Conservation (phyloP, 1,284 basidiomycete genomes). For the Stereum hirsutum region DNA sequence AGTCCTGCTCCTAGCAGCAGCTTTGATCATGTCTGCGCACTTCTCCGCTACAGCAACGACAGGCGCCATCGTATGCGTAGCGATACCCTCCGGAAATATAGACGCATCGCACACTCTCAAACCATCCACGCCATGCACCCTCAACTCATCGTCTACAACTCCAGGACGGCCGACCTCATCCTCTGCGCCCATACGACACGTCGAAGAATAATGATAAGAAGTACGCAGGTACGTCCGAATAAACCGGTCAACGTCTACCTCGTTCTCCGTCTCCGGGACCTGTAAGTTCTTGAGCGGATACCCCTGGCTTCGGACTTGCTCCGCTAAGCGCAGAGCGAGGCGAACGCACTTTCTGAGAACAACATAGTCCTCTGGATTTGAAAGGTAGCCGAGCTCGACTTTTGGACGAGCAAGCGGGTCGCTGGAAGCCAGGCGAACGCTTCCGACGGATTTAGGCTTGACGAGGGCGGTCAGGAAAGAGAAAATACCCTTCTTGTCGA, state of each 20-base stretch:
- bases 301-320: conserved; percentile 20
- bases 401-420: conserved; percentile 22
- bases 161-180: conserved; percentile 25
- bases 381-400: conserved; percentile 22
- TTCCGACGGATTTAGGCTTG: conserved; percentile 23
- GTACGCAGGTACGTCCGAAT: too few relatives aligned
- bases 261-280: too few relatives aligned
- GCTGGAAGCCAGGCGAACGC: conserved; percentile 21
- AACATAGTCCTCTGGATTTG: conserved; percentile 15
- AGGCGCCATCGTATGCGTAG: conserved; percentile 27
- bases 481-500: conserved; percentile 17
- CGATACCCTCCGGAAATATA: conserved; percentile 26
- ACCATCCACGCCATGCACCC: conserved; percentile 35
- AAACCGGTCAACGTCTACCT: too few relatives aligned
- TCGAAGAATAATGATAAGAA: too few relatives aligned
- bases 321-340: conserved; percentile 18
- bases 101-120: conserved; percentile 31
- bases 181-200: too few relatives aligned
- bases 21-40: too few relatives aligned
- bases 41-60: conserved; percentile 26
- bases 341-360: conserved; percentile 17
- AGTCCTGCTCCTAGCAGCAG: too few relatives aligned
- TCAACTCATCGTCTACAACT: conserved; percentile 41
- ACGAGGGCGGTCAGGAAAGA: conserved; percentile 20
- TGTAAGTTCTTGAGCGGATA: too few relatives aligned